Base-by-base conservation (phyloP, 2,329 filamentous ascomycete genomes). In the Penicillium sp. region DNA sequence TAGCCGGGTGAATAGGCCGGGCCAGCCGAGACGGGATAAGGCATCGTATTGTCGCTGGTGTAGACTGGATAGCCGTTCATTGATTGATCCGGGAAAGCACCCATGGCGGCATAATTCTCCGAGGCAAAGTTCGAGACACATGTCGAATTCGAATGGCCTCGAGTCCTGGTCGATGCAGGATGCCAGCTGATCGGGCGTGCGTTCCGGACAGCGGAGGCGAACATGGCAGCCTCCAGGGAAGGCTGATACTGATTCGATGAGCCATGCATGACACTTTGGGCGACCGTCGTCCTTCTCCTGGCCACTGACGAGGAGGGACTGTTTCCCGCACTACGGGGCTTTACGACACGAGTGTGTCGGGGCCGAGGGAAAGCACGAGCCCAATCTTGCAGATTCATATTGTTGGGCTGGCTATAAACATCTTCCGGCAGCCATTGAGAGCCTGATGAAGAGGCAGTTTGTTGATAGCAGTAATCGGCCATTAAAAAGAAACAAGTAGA, bases 101-200 rank as follows among this genome's bases (percentile, higher is more conserved):
- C 53, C 48, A 64, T 59, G 38, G 42, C 42, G 33, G 58, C 40
- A 24, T 63, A 51, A 23, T 52, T 61, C 18, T 61, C 54, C 33
- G 57, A 39, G 37, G 53, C 42, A 40, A 56, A 56, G 9, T 58
- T 43, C 5, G 61, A 53, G 24, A 53, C 44, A 43, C 58, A 60
- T 41, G 59, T 54, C 8, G 63, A 54, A 23, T 57, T 56, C 2
- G 61, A 55, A 46, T 64, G 61, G 4, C 58, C 62, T 66, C 65
- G 46, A 61, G 62, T 28, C 63, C 63, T 49, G 69, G 67, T 50
- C 8, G 84, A 80, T 20, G 80, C 79, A 2, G 86, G 84, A 66
- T 90, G 87, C 87, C 87, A 90, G 74, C 86, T 89, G 40, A 88
- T 74, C 5, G 87, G 86, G 37, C 87, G 79, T 45, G 71, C 70